These are phyloP conservation scores for Vitis cinerea DNA, from an alignment of 164 flowering plant genomes.

Conservation along the genomic window DNA sequence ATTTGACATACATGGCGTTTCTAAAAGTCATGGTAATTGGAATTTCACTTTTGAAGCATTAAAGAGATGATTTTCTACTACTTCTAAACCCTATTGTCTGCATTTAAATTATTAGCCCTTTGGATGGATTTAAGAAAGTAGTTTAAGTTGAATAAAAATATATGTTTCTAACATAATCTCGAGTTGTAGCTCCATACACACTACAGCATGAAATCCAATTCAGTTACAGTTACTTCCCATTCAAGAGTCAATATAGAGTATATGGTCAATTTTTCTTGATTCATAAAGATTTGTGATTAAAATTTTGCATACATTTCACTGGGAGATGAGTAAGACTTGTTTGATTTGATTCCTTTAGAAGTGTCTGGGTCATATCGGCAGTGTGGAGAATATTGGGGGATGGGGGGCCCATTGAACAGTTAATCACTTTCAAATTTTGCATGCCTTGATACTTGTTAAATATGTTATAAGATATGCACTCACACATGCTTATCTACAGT, in stretches of 20 bases:
- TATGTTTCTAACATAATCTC: background rate
- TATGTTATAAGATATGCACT: background rate
- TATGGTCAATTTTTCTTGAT: background rate
- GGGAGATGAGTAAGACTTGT: background rate
- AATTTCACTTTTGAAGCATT: too few relatives aligned
- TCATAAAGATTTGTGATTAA: background rate
- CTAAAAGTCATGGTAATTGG: too few relatives aligned
- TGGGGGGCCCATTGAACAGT: background rate
- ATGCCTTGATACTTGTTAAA: too few relatives aligned
- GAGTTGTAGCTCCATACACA: background rate
- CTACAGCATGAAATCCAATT: background rate
- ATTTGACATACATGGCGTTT: too few relatives aligned
- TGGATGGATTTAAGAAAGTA: background rate
- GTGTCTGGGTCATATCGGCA: background rate
- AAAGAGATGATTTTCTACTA: too few relatives aligned
- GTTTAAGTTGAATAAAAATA: background rate
- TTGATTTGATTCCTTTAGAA: background rate
- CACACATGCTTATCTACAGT: background rate
- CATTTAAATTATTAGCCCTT: background rate
- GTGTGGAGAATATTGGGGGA: background rate
- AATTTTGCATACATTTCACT: background rate
- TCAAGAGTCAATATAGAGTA: background rate
- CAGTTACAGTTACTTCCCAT: background rate
- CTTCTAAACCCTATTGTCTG: background rate
- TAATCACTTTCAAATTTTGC: too few relatives aligned